These are phyloP conservation scores for Penicillium steckii DNA, from an alignment of 495 filamentous ascomycete species.

Conservation along the genomic window DNA sequence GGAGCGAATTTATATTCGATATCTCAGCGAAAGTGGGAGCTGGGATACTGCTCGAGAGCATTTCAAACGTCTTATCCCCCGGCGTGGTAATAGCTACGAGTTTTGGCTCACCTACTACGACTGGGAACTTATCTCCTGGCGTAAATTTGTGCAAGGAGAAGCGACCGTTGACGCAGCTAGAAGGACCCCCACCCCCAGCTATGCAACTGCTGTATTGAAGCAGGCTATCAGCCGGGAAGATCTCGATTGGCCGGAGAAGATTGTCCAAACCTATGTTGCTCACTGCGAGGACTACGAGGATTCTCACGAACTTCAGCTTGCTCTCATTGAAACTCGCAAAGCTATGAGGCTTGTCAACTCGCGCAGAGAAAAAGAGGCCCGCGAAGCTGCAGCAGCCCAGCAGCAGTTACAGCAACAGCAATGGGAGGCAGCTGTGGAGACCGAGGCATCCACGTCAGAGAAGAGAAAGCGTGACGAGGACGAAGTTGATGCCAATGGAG, in stretches of 20 bases:
- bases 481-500: slow-evolving; percentile 42
- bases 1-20: slow-evolving; percentile 89
- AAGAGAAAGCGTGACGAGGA: slow-evolving; percentile 78
- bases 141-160: slow-evolving; percentile 52
- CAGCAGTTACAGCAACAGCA: slow-evolving; percentile 28
- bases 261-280: slow-evolving; percentile 76
- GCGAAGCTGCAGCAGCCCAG: slow-evolving; percentile 51
- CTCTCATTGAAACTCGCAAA: slow-evolving; percentile 66
- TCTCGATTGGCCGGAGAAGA: slow-evolving; percentile 90
- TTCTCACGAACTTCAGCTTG: slow-evolving; percentile 66
- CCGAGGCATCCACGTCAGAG: slow-evolving; percentile 33
- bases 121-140: slow-evolving; percentile 81
- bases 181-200: slow-evolving; percentile 53
- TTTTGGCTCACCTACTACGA: slow-evolving; percentile 91
- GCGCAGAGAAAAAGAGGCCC: slow-evolving; percentile 65
- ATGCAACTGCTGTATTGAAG: slow-evolving; percentile 70
- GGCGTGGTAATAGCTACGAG: slow-evolving; percentile 74
- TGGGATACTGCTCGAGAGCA: slow-evolving; percentile 64
- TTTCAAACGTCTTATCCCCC: slow-evolving; percentile 68
- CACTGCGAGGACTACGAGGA: slow-evolving; percentile 88
- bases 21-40: slow-evolving; percentile 73
- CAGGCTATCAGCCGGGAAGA: slow-evolving; percentile 65
- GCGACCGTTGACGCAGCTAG: slow-evolving; percentile 45
- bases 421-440: slow-evolving; percentile 16
- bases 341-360: slow-evolving; percentile 60